Evolutionary conservation across 1,284 basidiomycete genomes (phyloP).

Genomic region (Austroboletus novae-zelandiae): DNA sequence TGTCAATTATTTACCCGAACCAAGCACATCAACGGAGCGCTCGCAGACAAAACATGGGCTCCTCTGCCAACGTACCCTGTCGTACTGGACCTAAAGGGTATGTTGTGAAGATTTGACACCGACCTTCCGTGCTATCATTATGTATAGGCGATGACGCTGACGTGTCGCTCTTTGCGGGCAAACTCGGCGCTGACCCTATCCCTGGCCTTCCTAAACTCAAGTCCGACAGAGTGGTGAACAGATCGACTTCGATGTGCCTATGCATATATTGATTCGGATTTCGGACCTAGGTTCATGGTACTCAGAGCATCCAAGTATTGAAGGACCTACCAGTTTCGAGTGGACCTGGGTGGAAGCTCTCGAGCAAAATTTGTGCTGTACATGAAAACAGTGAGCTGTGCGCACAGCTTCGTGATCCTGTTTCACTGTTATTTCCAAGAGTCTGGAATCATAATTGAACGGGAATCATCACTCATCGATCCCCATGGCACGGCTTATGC

Average conservation of each 20-base stretch:
- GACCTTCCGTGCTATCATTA: not conserved
- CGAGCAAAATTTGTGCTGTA: conserved; percentile 57
- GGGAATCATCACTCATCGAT: conserved; percentile 61
- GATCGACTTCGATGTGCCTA: not conserved
- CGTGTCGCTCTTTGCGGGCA: conserved; percentile 62
- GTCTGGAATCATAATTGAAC: conserved; percentile 72
- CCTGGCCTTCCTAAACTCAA: conserved; percentile 68
- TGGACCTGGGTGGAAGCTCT: conserved; percentile 66
- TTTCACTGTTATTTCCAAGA: conserved; percentile 40
- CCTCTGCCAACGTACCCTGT: conserved; percentile 59
- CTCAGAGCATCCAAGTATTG: conserved; percentile 71
- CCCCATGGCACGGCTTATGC: conserved; percentile 64
- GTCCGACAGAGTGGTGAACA: conserved; percentile 60
- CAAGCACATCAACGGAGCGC: not conserved
- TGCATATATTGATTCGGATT: not conserved
- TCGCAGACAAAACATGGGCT: conserved; percentile 46
- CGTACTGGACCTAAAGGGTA: conserved; percentile 55
- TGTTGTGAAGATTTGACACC: not conserved
- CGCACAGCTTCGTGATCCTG: not conserved
- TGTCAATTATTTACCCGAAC: conserved; percentile 2
- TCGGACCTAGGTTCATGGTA: conserved; percentile 59
- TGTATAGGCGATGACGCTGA: conserved; percentile 52
- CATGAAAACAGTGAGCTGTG: conserved; percentile 68
- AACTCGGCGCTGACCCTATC: conserved; percentile 41
- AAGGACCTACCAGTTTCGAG: conserved; percentile 65